Base-by-base conservation (phyloP, 2,329 filamentous ascomycete genomes). In the Colletotrichum destructivum region DNA sequence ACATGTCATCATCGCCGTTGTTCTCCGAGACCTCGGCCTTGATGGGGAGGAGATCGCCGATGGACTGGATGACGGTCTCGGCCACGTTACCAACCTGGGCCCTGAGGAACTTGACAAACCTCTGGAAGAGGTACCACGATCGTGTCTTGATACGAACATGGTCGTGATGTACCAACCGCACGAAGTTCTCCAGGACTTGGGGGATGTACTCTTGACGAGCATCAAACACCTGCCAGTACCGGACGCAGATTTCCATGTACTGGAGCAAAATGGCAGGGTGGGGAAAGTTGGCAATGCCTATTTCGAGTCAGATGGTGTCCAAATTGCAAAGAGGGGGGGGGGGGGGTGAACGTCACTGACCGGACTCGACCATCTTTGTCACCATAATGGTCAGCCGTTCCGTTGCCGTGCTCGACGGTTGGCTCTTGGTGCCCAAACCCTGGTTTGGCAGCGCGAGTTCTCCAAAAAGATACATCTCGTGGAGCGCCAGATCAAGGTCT, bases 181-280 rank as follows among this genome's bases (percentile, higher is more conserved):
- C 94, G 81, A 99, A 98, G 79, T 93, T 95, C 78, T 98, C 95
- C 52, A 99, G 87, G 1, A 96, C 94, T 74, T 92, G 92, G 2
- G 94, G 94, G 61, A 98, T 97, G 72, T 94, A 91, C 26, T 92
- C 87, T 40, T 91, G 88, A 78, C 98, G 93, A 67, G 91, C 90
- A 79, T 98, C 95, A 79, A 99, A 98, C 81, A 98, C 97, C 38
- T 91, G 90, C 79, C 92, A 94, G 82, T 99, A 99, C 62, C 96
- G 92, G 66, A 98, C 95, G 81, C 95, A 98, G 46, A 98, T 97
- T 81, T 99, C 96, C 95, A 99, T 98, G 79, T 97, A 99, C 82
- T 98, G 95, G 26, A 99, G 87, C 74, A 98, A 90, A 62, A 98
- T 95, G 18, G 95, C 94, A 1, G 96, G 96, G 79, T 98, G 96